Conservation (phyloP, 805 yeast species). For the Wickerhamomyces bisporus region DNA sequence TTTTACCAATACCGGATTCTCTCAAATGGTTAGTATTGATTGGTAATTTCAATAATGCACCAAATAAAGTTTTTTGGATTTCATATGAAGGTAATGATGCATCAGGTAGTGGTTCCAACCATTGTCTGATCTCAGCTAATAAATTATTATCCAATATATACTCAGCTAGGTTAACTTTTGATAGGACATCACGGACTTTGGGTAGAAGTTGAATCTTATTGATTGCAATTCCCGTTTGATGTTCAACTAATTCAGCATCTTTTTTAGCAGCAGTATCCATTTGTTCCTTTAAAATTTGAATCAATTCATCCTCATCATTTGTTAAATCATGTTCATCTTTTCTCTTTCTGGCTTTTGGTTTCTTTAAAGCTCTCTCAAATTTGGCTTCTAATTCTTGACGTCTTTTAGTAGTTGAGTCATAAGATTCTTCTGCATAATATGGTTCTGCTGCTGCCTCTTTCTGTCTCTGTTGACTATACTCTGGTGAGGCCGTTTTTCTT, state of each 20-base stretch:
- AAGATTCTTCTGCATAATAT: conserved; percentile 10
- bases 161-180: conserved; percentile 83
- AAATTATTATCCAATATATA: conserved; percentile 91
- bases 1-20: conserved; percentile 92
- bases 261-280: conserved; percentile 86
- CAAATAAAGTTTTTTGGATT: conserved; percentile 83
- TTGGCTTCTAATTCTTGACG: conserved; percentile 77
- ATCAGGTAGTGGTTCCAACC: conserved; percentile 98
- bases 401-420: conserved; percentile 35
- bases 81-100: conserved; percentile 97
- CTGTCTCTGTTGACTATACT: background rate
- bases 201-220: conserved; percentile 73
- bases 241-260: conserved; percentile 52
- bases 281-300: conserved; percentile 72
- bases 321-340: conserved; percentile 92
- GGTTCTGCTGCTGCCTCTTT: conserved; percentile 20
- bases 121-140: conserved; percentile 86
- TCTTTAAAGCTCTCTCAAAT: conserved; percentile 72
- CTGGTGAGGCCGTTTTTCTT: background rate
- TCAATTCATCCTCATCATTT: conserved; percentile 88
- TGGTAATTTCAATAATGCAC: conserved; percentile 71
- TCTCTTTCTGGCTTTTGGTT: conserved; percentile 53
- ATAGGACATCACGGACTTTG: conserved; percentile 68
- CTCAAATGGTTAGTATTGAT: conserved; percentile 93
- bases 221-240: conserved; percentile 44